These are phyloP conservation scores for Cordia subcordata DNA, from an alignment of 257 asterid species.

Conservation along the genomic window DNA sequence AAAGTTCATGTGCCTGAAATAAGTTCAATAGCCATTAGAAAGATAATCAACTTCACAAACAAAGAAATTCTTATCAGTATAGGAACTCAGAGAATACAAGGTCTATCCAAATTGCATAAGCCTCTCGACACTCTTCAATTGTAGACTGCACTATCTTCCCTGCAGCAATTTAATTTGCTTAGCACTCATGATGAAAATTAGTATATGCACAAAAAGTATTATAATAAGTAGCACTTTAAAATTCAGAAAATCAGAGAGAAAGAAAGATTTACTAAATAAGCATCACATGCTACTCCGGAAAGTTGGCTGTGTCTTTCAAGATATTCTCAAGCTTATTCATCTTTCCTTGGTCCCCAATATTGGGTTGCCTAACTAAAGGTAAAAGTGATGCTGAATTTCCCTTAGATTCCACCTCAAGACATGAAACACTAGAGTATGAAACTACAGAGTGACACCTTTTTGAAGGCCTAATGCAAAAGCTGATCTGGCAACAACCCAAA, in stretches of 20 bases:
- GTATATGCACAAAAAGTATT: not conserved
- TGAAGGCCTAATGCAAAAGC: too few species aligned
- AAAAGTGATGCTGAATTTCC: too few species aligned
- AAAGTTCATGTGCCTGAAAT: slow-evolving; percentile 77
- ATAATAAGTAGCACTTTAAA: not conserved
- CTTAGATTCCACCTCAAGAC: too few species aligned
- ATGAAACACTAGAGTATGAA: too few species aligned
- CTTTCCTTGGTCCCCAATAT: too few species aligned
- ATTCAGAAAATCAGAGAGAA: not conserved
- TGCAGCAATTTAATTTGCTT: slow-evolving; percentile 29
- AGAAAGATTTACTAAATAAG: too few species aligned
- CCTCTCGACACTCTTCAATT: slow-evolving; percentile 84
- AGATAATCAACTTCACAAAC: slow-evolving; percentile 12
- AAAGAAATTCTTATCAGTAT: slow-evolving; percentile 1
- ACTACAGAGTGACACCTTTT: too few species aligned
- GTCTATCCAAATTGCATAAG: slow-evolving; percentile 70
- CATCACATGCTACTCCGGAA: too few species aligned
- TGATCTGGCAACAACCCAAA: too few species aligned
- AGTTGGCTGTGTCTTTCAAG: too few species aligned
- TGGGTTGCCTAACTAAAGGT: too few species aligned
- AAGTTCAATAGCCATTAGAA: slow-evolving; percentile 14
- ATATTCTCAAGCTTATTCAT: too few species aligned
- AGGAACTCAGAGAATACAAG: slow-evolving; percentile 41
- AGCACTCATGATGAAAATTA: slow-evolving; percentile 16
- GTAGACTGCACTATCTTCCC: slow-evolving; percentile 98